Evolutionary conservation across 2,329 filamentous ascomycete species (phyloP), one percentile per base, ranked within the genome.

Genomic region (Tolypocladium amazonense): DNA sequence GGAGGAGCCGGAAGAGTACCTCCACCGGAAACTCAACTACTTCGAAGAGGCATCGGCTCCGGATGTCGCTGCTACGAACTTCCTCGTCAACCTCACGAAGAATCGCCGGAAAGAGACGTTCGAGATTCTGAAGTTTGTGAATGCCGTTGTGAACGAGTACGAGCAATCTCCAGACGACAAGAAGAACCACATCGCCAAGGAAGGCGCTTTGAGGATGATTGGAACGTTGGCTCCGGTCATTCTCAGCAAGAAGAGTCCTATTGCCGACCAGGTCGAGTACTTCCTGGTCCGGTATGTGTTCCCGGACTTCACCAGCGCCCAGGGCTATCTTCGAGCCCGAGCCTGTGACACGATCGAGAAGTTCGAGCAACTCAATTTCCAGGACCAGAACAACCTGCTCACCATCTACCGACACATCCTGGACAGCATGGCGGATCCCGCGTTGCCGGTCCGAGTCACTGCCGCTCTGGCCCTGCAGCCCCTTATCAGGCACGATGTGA

Each of bases 211-310:
- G 70, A 85, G 94, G 63, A 97, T 99, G 91, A 97, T 99, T 70
- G 94, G 92, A 33, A 97, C 93, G 0, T 79, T 99, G 55, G 90
- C 94, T 0, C 90, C 91, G 38, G 93, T 99, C 58, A 95, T 99
- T 56, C 81, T 99, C 41, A 91, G 92, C 66, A 99, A 97, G 82
- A 97, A 97, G 82, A 97, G 92, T 70, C 94, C 94, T 1, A 97
- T 99, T 65, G 94, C 93, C 41, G 89, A 96, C 70, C 92, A 97
- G 74, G 92, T 97, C 60, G 94, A 99, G 75, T 97, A 96, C 75
- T 99, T 99, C 81, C 89, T 99, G 66, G 93, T 97, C 58, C 89
- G 93, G 69, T 96, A 97, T 70, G 94, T 99, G 60, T 97, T 99
- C 79, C 94, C 94, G 55, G 94, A 99, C 70, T 99, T 99, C 79